Percentiles rank a stretch among this genome's conserved stretches.
Evolutionary conservation across 75 land plant genomes (phyloP).

Genomic region (Sequoiadendron giganteum): DNA sequence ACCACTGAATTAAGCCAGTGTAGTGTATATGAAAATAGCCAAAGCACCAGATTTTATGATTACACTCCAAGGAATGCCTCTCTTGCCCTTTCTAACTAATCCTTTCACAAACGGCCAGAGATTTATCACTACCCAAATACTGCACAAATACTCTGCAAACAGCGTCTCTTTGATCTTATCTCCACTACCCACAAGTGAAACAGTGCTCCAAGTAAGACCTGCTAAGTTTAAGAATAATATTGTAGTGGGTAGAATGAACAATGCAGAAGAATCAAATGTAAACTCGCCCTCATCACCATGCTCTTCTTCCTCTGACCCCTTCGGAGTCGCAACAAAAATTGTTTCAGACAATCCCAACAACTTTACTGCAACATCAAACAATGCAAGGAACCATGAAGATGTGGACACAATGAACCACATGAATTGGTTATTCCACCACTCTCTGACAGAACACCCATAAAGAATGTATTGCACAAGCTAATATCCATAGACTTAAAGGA

Average conservation of each 20-base stretch:
- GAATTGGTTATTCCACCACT: conserved; percentile 39
- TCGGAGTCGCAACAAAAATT: conserved; percentile 33
- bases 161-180: neutral
- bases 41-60: neutral
- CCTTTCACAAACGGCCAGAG: conserved; percentile 37
- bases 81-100: conserved; percentile 24
- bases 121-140: conserved; percentile 26
- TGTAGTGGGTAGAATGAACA: conserved; percentile 28
- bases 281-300: conserved; percentile 15
- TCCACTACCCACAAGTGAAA: too few relatives aligned
- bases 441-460: conserved; percentile 13
- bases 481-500: conserved; percentile 16
- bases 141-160: conserved; percentile 24
- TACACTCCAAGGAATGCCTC: conserved; percentile 29
- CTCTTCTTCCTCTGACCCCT: conserved; percentile 1
- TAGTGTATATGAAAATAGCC: neutral
- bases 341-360: conserved; percentile 32
- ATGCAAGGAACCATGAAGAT: conserved; percentile 23
- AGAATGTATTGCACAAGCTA: conserved; percentile 17
- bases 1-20: neutral
- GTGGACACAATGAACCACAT: conserved; percentile 20
- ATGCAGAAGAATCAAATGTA: conserved; percentile 27
- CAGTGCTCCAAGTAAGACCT: neutral
- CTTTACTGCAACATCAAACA: conserved; percentile 23
- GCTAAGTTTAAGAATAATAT: conserved; percentile 19